These are phyloP conservation scores for Theileria equi DNA, from an alignment of 169 alveolate genomes.

Conservation along the genomic window DNA sequence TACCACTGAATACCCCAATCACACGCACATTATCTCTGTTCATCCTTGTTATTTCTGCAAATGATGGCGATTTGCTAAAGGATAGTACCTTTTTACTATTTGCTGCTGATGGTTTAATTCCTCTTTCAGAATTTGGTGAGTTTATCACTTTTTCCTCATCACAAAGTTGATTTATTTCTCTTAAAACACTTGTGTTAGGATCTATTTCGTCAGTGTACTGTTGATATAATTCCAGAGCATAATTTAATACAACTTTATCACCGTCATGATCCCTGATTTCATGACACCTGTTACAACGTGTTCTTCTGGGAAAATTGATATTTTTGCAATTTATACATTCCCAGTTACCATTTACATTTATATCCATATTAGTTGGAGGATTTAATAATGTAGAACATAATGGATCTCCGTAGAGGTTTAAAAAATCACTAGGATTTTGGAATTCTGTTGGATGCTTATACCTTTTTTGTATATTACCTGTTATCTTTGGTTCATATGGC, in stretches of 20 bases:
- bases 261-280: constrained; percentile 67
- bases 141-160: no score
- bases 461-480: no score
- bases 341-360: constrained; percentile 70
- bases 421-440: constrained; percentile 65
- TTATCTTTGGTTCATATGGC: no score
- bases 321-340: constrained; percentile 67
- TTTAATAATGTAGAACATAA: constrained; percentile 42
- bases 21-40: background rate
- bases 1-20: background rate
- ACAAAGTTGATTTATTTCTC: no score
- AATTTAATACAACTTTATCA: constrained; percentile 69
- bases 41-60: background rate
- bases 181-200: no score
- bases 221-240: constrained; percentile 44
- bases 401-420: constrained; percentile 78
- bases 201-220: no score
- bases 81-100: background rate
- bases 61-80: background rate
- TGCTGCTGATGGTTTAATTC: background rate
- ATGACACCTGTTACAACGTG: constrained; percentile 72
- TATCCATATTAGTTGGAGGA: background rate
- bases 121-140: no score
- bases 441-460: constrained; percentile 25
- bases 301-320: constrained; percentile 75